phyloP scores from a whole-genome alignment of 148 eudicot genomes.

The Salicornia ramosissima region DNA sequence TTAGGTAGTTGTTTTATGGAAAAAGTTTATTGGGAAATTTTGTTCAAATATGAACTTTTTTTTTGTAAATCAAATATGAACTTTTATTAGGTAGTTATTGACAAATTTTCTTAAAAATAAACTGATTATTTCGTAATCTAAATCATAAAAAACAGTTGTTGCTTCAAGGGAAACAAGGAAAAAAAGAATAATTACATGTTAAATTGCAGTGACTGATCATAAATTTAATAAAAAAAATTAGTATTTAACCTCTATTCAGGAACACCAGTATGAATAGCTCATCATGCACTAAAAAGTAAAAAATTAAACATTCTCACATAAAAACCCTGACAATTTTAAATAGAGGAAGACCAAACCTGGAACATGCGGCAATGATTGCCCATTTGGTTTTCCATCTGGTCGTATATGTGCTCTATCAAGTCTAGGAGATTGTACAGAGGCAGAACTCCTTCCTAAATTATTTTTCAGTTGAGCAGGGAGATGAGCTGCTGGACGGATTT shows the following conservation, averaged over 20 bases:
- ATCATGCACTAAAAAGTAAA: background rate
- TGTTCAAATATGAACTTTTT: too few relatives aligned
- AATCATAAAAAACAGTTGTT: background rate
- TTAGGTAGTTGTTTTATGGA: too few relatives aligned
- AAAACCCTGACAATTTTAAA: background rate
- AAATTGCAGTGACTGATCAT: too few relatives aligned
- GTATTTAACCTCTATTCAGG: background rate
- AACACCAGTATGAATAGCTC: conserved; percentile 1
- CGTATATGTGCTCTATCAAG: conserved; percentile 46
- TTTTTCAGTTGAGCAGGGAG: conserved; percentile 43
- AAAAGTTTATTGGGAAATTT: too few relatives aligned
- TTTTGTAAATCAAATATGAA: too few relatives aligned
- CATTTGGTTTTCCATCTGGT: conserved; percentile 56
- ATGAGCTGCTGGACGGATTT: conserved; percentile 36
- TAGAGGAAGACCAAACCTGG: conserved; percentile 44
- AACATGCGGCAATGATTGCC: conserved; percentile 44
- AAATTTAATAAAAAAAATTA: background rate
- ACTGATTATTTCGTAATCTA: too few relatives aligned
- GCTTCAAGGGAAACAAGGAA: background rate
- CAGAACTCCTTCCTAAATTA: conserved; percentile 42
- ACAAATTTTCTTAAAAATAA: too few relatives aligned
- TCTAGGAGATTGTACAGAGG: conserved; percentile 37
- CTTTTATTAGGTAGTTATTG: too few relatives aligned
- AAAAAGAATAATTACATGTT: too few relatives aligned
- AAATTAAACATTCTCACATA: background rate